Base-by-base conservation (phyloP, 2,329 filamentous ascomycete species). In the Geosmithia flava region DNA sequence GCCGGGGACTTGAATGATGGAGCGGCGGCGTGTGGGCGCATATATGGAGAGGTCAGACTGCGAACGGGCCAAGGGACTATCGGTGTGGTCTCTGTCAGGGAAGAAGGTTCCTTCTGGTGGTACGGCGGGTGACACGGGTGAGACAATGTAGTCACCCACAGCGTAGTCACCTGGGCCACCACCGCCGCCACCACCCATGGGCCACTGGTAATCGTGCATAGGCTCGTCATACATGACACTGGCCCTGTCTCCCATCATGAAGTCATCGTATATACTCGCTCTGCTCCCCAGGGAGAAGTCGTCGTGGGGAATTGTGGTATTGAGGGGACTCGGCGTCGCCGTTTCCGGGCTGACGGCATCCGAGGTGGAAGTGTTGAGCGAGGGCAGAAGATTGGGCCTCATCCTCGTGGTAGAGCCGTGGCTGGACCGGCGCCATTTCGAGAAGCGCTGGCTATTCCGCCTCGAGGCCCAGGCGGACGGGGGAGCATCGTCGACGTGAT, bases 1-100 rank as follows among this genome's bases (percentile, higher is more conserved):
- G 11, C 73, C 73, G 1, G 73, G 72, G 0, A 66, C 71, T 50
- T 70, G 70, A 13, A 71, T 62, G 37, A 74, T 55, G 2, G 72
- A 75, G 10, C 71, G 67, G 41, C 72, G 65, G 17, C 72, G 67
- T 49, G 71, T 64, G 5, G 72, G 70, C 27, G 68, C 68, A 52
- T 70, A 74, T 11, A 74, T 53, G 3, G 70, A 69, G 2, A 67
- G 51, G 27, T 77, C 74, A 7, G 75, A 76, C 49, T 66, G 66
- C n/a, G 64, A 56, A 44, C 58, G 48, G 41, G 39, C 19, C 13
- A 47, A 10, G 16, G 37, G 39, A 6, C 27, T 33, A 5, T 41
- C 19, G 23, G 4, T 8, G 8, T 27, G 23, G 23, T 27, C 23
- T 8, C 23, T 27, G 8, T 27, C 23, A 4, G 23, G 23, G 23